Evolutionary conservation across 1,284 basidiomycete genomes (phyloP).

Genomic region (Cryptococcus amylolentus): DNA sequence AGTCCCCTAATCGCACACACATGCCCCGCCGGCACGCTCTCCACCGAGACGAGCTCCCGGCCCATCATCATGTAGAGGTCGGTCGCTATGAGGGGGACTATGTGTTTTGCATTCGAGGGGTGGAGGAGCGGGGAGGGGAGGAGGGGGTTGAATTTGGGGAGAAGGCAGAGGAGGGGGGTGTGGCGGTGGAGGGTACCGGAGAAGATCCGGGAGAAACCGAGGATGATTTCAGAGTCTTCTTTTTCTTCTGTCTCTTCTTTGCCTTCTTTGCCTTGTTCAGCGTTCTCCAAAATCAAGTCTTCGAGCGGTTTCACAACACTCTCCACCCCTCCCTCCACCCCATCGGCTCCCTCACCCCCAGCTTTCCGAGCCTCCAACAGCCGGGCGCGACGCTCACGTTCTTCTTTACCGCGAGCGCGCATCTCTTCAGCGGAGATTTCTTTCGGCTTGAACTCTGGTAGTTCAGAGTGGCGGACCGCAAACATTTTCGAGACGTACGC

Average conservation of each 20-base stretch:
- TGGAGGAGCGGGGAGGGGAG: conserved; percentile 64
- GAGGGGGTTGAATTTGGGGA: conserved; percentile 83
- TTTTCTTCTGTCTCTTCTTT: not conserved
- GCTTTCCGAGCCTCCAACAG: conserved; percentile 38
- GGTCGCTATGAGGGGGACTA: conserved; percentile 62
- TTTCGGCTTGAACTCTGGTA: conserved; percentile 80
- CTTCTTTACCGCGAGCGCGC: conserved; percentile 64
- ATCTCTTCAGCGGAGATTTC: conserved; percentile 82
- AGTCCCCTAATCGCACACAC: conserved; percentile 91
- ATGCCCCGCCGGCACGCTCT: conserved; percentile 86
- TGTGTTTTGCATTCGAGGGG: conserved; percentile 60
- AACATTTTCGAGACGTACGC: conserved; percentile 99
- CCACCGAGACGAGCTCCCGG: conserved; percentile 78
- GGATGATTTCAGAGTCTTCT: conserved; percentile 59
- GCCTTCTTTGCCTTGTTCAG: not conserved
- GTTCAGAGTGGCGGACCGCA: conserved; percentile 70
- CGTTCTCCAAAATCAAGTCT: conserved; percentile 17
- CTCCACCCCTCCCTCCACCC: conserved; percentile 12
- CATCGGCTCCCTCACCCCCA: conserved; percentile 14
- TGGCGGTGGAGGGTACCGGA: conserved; percentile 76
- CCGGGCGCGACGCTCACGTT: conserved; percentile 57
- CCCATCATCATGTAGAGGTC: conserved; percentile 98
- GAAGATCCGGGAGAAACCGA: conserved; percentile 92
- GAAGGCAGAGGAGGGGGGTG: conserved; percentile 64
- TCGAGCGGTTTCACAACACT: conserved; percentile 24